These are phyloP conservation scores for Anthostomella pinea DNA, from an alignment of 2,329 filamentous ascomycete species.

Conservation along the genomic window DNA sequence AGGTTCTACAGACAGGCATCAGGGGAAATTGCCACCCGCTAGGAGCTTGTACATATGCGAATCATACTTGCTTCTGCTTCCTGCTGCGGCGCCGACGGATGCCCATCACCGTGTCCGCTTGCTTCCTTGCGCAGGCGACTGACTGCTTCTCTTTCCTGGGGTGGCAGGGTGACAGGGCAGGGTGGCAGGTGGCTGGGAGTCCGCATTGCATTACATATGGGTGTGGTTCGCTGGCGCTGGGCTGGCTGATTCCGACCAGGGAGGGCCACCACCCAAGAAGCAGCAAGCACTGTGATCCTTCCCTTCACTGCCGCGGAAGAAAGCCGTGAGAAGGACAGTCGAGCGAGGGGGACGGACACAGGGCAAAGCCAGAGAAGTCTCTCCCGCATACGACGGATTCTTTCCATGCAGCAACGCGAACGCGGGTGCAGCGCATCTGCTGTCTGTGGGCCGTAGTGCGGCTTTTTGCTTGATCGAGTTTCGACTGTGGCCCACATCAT, in stretches of 20 bases:
- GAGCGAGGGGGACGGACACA: slow-evolving; percentile 16
- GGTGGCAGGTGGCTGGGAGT: slow-evolving; percentile 25
- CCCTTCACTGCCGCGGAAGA: slow-evolving; percentile 7
- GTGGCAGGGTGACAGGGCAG: no score
- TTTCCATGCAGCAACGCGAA: slow-evolving; percentile 12
- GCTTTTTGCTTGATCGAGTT: slow-evolving; percentile 29
- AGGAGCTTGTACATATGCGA: slow-evolving; percentile 37
- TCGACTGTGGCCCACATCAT: slow-evolving; percentile 22
- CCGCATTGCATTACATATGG: slow-evolving; percentile 17
- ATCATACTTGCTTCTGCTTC: slow-evolving; percentile 42
- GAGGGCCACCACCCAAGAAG: slow-evolving; percentile 1
- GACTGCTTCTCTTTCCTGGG: slow-evolving; percentile 21
- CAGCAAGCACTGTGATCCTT: slow-evolving; percentile 4
- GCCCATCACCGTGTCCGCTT: slow-evolving; percentile 15
- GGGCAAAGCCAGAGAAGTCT: slow-evolving; percentile 9
- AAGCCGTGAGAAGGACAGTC: slow-evolving; percentile 8
- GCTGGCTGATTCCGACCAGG: slow-evolving; percentile 19
- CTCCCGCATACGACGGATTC: slow-evolving; percentile 11
- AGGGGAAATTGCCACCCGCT: slow-evolving; percentile 22
- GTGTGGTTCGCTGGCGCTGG: slow-evolving; percentile 16
- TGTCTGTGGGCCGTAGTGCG: slow-evolving; percentile 19
- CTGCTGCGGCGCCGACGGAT: slow-evolving; percentile 22
- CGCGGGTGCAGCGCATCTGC: slow-evolving; percentile 10
- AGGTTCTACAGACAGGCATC: slow-evolving; percentile 24
- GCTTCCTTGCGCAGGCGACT: no score